Conservation (phyloP, 257 asterid species). For the Fraxinus pennsylvanica region DNA sequence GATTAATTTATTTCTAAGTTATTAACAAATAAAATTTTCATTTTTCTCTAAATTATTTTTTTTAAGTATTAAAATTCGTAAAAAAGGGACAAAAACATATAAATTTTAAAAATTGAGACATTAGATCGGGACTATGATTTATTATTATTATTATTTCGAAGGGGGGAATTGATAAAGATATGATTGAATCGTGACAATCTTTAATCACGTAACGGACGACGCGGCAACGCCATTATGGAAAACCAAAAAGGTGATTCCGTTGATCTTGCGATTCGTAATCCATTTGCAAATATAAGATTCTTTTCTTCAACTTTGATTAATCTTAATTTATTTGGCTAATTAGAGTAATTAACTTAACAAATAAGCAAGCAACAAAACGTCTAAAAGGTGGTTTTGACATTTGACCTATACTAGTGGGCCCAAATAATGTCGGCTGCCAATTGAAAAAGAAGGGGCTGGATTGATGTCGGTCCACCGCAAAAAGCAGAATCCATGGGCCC, state of each 20-base stretch:
- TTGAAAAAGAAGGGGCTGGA: neutral
- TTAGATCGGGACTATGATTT: neutral
- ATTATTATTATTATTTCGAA: neutral
- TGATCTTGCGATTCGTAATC: constrained; percentile 1
- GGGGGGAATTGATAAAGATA: neutral
- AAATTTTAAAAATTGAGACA: no score
- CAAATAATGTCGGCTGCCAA: neutral
- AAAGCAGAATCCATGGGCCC: no score
- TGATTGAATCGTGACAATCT: neutral
- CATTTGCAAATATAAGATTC: neutral
- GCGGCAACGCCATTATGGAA: neutral
- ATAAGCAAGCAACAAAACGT: constrained; percentile 1
- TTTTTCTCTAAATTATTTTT: no score
- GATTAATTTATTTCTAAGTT: no score
- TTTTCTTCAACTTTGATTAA: neutral
- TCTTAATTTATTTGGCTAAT: neutral
- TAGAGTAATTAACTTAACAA: neutral
- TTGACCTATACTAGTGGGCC: neutral
- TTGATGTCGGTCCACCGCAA: neutral
- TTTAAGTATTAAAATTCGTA: no score
- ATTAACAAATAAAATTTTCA: no score
- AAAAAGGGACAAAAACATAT: no score
- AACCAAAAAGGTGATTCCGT: neutral
- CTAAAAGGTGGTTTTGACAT: neutral
- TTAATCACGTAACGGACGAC: neutral